Evolutionary conservation across 345 rosid species (phyloP), one percentile per base, ranked within the genome.

Genomic region (Raphanus raphanistrum): DNA sequence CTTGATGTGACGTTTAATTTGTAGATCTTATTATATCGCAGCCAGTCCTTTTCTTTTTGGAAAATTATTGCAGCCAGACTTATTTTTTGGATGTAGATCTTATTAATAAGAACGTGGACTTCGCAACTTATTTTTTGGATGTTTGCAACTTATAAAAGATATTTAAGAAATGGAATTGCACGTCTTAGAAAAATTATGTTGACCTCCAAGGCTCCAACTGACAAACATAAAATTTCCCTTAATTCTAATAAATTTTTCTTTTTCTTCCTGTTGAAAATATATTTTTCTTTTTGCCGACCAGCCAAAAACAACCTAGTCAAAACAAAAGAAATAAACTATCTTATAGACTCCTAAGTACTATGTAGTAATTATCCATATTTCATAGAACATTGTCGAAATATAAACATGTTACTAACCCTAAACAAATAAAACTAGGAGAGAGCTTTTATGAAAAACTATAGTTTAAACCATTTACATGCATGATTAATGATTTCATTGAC

Each of bases 401-500:
- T 1, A 66, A 66, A 66, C 68, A 38, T 25, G 70, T 41, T 66
- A 66, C 3, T 25, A 66, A 38, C 55, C 55, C 57, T 6, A 43
- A 26, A 43, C 9, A 27, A 45, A 26, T 17, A 66, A 25, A 6
- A 21, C 3, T 8, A 59, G 10, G 7, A 38, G 60, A 43, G n/a
- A n/a, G 6, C 25, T 21, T 50, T 13, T 29, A 29, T 4, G 21
- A 21, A 4, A 72, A 72, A 17, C 5, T 63, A 59, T 25, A 33
- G 7, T 33, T 64, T 35, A n/a, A 33, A 13, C 15, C 4, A 55
- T 55, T 38, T 15, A 58, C 60, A 48, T 67, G 78, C 72, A 71
- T 50, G 73, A 68, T 27, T 50, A 50, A 63, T 73, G 36, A 55
- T 55, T 26, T 66, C 15, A 62, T 52, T 36, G 36, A 25, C 63